Percentiles rank a stretch among this genome's conserved stretches.
These are phyloP conservation scores for Ochetophila trinervis DNA, from an alignment of 306 rosid species.

Conservation along the genomic window DNA sequence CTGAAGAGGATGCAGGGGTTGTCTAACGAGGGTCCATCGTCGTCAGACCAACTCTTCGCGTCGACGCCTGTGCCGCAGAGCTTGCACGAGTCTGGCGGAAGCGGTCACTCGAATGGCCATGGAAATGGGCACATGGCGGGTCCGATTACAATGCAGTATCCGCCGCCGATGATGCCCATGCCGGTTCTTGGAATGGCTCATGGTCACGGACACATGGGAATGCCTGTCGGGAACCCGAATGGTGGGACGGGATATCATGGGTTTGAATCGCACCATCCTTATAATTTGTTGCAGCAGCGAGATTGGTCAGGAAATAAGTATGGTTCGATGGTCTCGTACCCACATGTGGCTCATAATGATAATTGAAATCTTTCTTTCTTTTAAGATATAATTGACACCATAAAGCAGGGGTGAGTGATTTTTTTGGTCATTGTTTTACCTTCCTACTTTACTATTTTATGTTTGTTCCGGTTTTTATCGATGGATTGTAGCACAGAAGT, in stretches of 20 bases:
- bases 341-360: constrained; percentile 22
- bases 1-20: constrained; percentile 80
- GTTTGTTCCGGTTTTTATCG: neutral
- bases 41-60: constrained; percentile 74
- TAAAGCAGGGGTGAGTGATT: constrained; percentile 25
- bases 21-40: constrained; percentile 56
- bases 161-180: constrained; percentile 34
- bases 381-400: neutral
- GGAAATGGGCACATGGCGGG: constrained; percentile 18
- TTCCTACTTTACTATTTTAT: neutral
- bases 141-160: constrained; percentile 21
- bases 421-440: neutral
- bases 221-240: constrained; percentile 31
- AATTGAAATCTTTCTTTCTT: neutral
- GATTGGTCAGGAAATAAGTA: constrained; percentile 40
- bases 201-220: constrained; percentile 46
- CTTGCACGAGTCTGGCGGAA: constrained; percentile 48
- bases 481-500: neutral
- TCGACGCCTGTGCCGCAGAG: constrained; percentile 75
- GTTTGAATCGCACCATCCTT: constrained; percentile 39
- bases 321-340: constrained; percentile 35
- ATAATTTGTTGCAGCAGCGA: constrained; percentile 49
- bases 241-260: constrained; percentile 39
- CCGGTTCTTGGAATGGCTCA: constrained; percentile 52
- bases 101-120: constrained; percentile 24